Conservation (phyloP, 257 asterid genomes). For the Salvia miltiorrhiza region DNA sequence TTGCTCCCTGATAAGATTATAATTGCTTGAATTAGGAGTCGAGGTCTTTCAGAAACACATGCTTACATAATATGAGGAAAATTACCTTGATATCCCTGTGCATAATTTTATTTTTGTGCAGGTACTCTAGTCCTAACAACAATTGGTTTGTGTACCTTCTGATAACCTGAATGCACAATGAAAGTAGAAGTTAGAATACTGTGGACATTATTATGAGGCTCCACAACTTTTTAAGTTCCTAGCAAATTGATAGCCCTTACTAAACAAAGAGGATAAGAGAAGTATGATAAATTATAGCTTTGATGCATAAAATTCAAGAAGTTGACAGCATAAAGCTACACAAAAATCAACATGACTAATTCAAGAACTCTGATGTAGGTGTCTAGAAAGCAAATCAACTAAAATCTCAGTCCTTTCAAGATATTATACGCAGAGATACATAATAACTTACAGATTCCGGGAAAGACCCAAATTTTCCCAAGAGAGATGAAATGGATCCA, state of each 20-base stretch:
- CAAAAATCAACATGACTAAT: not conserved
- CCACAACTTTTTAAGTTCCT: slow-evolving; percentile 5
- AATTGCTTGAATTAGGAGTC: slow-evolving; percentile 12
- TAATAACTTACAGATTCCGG: slow-evolving; percentile 85
- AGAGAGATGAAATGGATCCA: slow-evolving; percentile 93
- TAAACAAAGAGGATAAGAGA: slow-evolving; percentile 8
- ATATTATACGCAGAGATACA: not conserved
- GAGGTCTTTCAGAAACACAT: slow-evolving; percentile 15
- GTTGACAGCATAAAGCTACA: slow-evolving; percentile 15
- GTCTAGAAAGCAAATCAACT: not conserved
- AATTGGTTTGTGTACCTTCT: slow-evolving; percentile 95
- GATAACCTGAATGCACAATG: slow-evolving; percentile 62
- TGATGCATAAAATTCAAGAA: slow-evolving; percentile 14
- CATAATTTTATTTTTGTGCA: slow-evolving; percentile 92
- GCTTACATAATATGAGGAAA: not conserved
- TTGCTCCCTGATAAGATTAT: slow-evolving; percentile 71
- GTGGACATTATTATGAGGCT: slow-evolving; percentile 6
- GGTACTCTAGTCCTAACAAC: slow-evolving; percentile 86
- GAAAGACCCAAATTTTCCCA: slow-evolving; percentile 95
- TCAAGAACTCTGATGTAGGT: not conserved
- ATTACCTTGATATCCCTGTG: slow-evolving; percentile 96
- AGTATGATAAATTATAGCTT: not conserved
- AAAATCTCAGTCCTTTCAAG: slow-evolving; percentile 1
- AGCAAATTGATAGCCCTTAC: slow-evolving; percentile 10
- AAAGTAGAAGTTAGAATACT: slow-evolving; percentile 13